These are phyloP conservation scores for Kondoa subrosea DNA, from an alignment of 768 basidiomycete species.

Conservation along the genomic window DNA sequence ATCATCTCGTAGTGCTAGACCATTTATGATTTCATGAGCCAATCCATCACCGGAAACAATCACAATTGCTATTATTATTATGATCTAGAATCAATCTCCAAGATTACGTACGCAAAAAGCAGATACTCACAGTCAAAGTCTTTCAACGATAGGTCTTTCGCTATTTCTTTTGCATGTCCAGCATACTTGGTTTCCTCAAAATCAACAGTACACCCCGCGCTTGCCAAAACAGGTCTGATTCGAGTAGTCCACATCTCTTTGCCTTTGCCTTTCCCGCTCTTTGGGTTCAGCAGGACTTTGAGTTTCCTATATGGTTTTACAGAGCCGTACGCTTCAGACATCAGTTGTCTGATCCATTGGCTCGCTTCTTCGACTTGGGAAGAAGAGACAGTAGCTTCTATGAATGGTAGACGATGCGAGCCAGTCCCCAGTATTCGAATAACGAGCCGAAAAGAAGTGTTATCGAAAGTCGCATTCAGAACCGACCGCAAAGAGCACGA, in stretches of 20 bases:
- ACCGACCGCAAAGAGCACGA: no score
- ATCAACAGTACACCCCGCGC: neutral
- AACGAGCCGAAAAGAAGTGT: neutral
- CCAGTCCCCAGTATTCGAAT: neutral
- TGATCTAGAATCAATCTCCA: no score
- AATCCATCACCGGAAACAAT: conserved; percentile 32
- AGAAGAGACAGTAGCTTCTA: neutral
- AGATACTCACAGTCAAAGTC: neutral
- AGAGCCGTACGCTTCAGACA: neutral
- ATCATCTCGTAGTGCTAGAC: conserved; percentile 30
- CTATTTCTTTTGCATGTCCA: conserved; percentile 2
- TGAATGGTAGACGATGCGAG: neutral
- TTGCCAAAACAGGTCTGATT: neutral
- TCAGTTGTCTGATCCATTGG: neutral
- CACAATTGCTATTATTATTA: no score
- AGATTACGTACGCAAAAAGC: no score
- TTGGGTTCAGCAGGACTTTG: conserved; percentile 6
- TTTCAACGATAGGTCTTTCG: neutral
- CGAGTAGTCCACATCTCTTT: neutral
- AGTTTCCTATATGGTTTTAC: neutral
- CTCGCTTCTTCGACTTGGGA: neutral
- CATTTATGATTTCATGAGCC: conserved; percentile 32
- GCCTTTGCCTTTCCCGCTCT: conserved; percentile 4
- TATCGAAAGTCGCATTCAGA: conserved; percentile 2
- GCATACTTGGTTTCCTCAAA: neutral